Evolutionary conservation across 2,329 filamentous ascomycete species (phyloP).

Genomic region (Emericellopsis atlantica): DNA sequence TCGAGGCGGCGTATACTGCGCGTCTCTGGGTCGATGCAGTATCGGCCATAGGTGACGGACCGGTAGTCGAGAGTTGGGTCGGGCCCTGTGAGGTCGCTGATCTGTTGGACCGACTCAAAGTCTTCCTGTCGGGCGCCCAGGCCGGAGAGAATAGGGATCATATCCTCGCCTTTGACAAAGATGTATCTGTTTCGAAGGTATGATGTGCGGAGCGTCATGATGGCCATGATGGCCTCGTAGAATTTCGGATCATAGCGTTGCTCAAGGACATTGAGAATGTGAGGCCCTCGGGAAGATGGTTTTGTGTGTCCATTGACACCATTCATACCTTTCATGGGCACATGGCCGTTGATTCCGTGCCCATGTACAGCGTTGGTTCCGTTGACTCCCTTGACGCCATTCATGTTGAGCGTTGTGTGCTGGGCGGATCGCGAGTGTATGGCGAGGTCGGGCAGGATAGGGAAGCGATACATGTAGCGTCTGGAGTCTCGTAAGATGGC

Average conservation of each 20-base stretch:
- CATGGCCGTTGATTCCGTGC: too few species aligned
- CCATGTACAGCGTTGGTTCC: background rate
- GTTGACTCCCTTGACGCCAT: background rate
- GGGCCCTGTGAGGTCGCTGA: constrained; percentile 9
- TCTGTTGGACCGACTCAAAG: constrained; percentile 7
- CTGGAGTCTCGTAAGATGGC: too few species aligned
- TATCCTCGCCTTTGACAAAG: constrained; percentile 10
- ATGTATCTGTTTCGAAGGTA: constrained; percentile 10
- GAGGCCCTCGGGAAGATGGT: constrained; percentile 1
- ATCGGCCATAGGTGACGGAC: constrained; percentile 10
- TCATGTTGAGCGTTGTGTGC: background rate
- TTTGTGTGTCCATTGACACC: background rate
- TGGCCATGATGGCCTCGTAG: constrained; percentile 8
- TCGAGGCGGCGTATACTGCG: constrained; percentile 11
- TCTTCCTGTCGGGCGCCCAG: constrained; percentile 12
- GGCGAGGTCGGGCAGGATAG: too few species aligned
- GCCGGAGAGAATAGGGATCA: constrained; percentile 9
- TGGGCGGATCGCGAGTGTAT: too few species aligned
- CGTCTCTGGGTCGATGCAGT: constrained; percentile 11
- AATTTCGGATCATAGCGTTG: constrained; percentile 8
- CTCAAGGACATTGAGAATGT: constrained; percentile 9
- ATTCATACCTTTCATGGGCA: background rate
- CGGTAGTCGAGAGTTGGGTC: constrained; percentile 14
- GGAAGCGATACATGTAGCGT: too few species aligned
- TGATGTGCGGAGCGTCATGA: constrained; percentile 8